Conservation (phyloP, 2,329 filamentous ascomycete species). For the Neofusicoccum umdonicola region DNA sequence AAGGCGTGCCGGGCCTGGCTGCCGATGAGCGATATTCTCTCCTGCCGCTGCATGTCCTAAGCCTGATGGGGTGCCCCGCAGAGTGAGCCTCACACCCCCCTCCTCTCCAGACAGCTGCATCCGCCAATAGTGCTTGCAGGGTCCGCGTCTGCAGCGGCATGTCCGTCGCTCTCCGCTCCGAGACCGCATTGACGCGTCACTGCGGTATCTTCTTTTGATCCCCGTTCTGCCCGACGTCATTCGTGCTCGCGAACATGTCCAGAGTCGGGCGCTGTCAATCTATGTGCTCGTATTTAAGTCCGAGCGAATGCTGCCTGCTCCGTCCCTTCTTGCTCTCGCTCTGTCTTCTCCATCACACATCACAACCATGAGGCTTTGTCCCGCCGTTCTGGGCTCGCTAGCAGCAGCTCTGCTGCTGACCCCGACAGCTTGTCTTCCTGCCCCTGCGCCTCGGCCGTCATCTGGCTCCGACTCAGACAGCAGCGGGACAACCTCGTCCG, state of each 20-base stretch:
- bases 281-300: background rate
- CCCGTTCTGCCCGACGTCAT: too few species aligned
- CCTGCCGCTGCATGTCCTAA: background rate
- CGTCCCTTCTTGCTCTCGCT: slow-evolving; percentile 25
- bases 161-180: background rate
- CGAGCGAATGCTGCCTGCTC: slow-evolving; percentile 22
- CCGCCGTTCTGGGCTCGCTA: slow-evolving; percentile 10
- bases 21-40: background rate
- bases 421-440: too few species aligned
- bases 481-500: too few species aligned
- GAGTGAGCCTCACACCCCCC: background rate
- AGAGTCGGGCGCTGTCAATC: too few species aligned
- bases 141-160: too few species aligned
- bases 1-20: background rate
- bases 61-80: background rate
- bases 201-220: background rate
- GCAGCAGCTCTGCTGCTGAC: too few species aligned
- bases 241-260: too few species aligned
- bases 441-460: too few species aligned
- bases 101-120: background rate
- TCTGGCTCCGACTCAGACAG: too few species aligned
- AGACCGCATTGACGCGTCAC: background rate
- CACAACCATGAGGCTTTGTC: slow-evolving; percentile 25
- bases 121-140: background rate
- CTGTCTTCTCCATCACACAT: too few species aligned